Conservation (phyloP, 2,329 filamentous ascomycete species). For the Fusarium burgessii region DNA sequence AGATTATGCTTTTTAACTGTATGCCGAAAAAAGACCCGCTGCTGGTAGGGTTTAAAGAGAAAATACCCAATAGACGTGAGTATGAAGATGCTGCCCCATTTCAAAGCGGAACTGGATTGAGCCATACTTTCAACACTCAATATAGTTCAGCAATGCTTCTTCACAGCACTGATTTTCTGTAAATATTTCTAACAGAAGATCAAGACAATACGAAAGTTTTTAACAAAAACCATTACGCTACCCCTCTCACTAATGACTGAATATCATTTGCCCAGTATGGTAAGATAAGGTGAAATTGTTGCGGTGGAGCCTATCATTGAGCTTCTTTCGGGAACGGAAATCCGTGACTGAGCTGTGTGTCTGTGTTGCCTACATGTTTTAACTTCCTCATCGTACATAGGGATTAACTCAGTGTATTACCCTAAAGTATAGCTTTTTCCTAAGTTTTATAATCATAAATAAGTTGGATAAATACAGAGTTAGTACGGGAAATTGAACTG, state of each 20-base stretch:
- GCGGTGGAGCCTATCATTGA: not conserved
- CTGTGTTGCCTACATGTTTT: too few species aligned
- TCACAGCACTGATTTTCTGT: fast-evolving
- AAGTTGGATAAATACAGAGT: too few species aligned
- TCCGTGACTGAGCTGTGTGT: not conserved
- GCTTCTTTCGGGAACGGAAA: not conserved
- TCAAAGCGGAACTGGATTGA: not conserved
- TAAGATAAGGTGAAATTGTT: not conserved
- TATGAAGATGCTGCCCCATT: not conserved
- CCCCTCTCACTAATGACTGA: not conserved
- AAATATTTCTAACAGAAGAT: not conserved
- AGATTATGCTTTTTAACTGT: not conserved
- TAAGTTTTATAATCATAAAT: too few species aligned
- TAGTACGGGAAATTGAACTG: too few species aligned
- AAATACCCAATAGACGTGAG: not conserved
- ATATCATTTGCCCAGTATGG: not conserved
- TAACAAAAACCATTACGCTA: not conserved
- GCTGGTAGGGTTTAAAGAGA: not conserved
- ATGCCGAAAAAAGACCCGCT: not conserved
- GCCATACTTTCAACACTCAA: not conserved
- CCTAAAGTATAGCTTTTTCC: too few species aligned
- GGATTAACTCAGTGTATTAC: too few species aligned
- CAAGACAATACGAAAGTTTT: too few species aligned
- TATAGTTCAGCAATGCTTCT: fast-evolving
- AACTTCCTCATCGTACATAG: too few species aligned